Evolutionary conservation across 352 stramenopile species (phyloP), one percentile per base, ranked within the genome.

Genomic region (Elongisporangium undulatum): DNA sequence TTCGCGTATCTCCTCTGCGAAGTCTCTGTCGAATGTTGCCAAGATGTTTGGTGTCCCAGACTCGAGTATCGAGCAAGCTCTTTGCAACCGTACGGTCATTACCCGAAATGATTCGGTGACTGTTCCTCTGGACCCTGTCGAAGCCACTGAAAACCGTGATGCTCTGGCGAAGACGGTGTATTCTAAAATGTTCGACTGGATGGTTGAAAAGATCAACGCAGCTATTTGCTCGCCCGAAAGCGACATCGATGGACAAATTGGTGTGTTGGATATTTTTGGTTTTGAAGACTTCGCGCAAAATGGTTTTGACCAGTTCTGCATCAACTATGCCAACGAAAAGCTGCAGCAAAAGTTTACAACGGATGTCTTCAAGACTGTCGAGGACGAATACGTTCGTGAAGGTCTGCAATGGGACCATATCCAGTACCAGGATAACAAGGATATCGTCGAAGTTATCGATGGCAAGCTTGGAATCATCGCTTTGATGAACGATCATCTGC

Each of bases 211-310:
- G 53, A 92, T 96, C 64, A 96, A 96, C 65, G 59, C 56, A 23
- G 87, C 87, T 17, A 96, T 96, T 62, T 89, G 79, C 61, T 85
- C 82, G n/a, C 79, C 90, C 20, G 82, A 89, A n/a, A 71, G 62
- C 34, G 22, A 56, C 19, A 91, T 90, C 53, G 79, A 82, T 51
- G 87, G 84, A 23, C 80, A 94, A 41, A 98, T 98, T 49, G 97
- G 97, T 58, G 96, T 99, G 38, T 74, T 99, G 54, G 97, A 99
- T 92, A 99, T 99, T 69, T 99, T 99, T 69, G 97, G 97, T 39
- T 99, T 99, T 65, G 97, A 99, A 74, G 97, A 97, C 65, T 99
- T 99, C 62, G 87, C 73, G 16, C 86, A 95, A 60, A 97, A 97
- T 64, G 87, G 89, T 51, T 97, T 97, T 61, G 90, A 97, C 62